Conservation (phyloP, 2,329 filamentous ascomycete species). For the Trichoderma hamatum region DNA sequence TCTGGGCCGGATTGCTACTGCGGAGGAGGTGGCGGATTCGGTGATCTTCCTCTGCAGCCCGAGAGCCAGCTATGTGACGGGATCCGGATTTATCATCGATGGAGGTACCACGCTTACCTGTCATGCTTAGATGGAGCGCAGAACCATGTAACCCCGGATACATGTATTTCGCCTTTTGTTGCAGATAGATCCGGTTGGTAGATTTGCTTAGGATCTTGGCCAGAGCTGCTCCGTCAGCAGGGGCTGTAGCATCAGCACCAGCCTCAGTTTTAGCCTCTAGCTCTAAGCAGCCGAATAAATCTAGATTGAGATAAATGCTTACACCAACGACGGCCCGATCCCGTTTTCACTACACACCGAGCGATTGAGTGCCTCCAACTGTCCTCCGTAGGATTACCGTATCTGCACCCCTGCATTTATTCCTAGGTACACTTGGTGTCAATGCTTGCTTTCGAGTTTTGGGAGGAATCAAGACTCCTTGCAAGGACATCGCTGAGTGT, state of each 20-base stretch:
- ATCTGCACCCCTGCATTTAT: neutral
- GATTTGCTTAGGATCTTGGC: neutral
- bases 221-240: neutral
- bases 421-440: neutral
- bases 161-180: neutral
- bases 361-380: neutral
- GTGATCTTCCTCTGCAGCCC: constrained; percentile 61
- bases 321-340: neutral
- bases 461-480: neutral
- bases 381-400: neutral
- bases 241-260: neutral
- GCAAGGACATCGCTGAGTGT: neutral
- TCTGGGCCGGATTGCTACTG: constrained; percentile 60
- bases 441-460: neutral
- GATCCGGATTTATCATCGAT: constrained; percentile 22
- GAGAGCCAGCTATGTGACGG: constrained; percentile 27
- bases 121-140: neutral
- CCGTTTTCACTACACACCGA: constrained; percentile 4
- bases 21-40: constrained; percentile 71
- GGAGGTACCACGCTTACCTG: constrained; percentile 27
- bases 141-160: neutral
- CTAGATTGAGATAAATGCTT: neutral
- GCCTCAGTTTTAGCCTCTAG: constrained; percentile 4
- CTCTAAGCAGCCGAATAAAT: neutral
- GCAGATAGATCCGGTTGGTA: neutral